Evolutionary conservation across 2,329 filamentous ascomycete species (phyloP), one percentile per base, ranked within the genome.

Genomic region (Fusarium armeniacum): DNA sequence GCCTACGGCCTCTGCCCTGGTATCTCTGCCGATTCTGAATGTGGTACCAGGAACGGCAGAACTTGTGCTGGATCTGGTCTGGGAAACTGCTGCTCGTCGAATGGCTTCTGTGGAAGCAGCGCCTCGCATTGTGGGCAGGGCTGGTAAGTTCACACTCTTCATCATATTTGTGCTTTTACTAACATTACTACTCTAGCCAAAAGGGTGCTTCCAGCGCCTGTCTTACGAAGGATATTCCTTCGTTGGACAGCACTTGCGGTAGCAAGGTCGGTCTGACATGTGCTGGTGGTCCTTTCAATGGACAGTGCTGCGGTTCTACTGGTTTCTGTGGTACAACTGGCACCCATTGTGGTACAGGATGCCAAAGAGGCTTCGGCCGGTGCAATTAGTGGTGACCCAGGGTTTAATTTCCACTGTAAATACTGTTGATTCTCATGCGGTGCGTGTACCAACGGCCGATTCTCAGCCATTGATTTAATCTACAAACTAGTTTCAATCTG

Each of bases 61-160:
- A 64, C 62, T 3, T 65, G 59, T 30, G 60, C 16, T 7, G 59
- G 62, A 0, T 65, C 63, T 6, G 61, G 54, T 1, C 61, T 65
- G 0, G 61, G 63, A 22, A 61, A 61, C 44, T 66, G 60, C 4
- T 64, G 60, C 5, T 66, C 60, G 1, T 16, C 49, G 0, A 60
- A 60, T 24, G 63, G 52, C 0, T 66, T 12, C 15, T 66, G 60
- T 22, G 60, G 63, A 51, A 65, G 56, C 11, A 59, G 18, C 3
- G 35, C 28, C 1, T 41, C 41, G 28, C 55, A 65, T 6, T 65
- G 63, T 4, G 63, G 63, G 2, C 50, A 66, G 15, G 61, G 63
- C 12, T 66, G 58, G 20, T 20, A 20, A 20, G 20, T 20, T 20
- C 20, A 20, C 20, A 20, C 20, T 20, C 20, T 20, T 20, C 2